Conservation (phyloP, 1,284 basidiomycete genomes). For the Malassezia dermatis region DNA sequence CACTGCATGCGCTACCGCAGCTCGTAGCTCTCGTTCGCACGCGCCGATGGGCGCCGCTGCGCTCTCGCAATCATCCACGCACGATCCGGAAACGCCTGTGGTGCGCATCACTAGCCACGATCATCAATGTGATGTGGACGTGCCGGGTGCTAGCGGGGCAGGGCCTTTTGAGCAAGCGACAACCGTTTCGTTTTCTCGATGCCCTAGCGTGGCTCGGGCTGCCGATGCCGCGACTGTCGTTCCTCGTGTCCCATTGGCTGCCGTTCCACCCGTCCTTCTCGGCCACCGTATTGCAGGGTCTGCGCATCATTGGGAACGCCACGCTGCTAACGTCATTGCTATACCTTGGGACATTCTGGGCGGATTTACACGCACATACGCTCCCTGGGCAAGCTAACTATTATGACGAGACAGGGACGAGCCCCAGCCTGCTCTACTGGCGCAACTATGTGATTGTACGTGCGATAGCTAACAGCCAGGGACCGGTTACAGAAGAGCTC, state of each 20-base stretch:
- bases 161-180: neutral
- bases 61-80: conserved; percentile 22
- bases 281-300: conserved; percentile 1
- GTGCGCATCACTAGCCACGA: conserved; percentile 20
- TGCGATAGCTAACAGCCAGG: conserved; percentile 53
- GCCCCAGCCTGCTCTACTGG: neutral
- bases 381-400: conserved; percentile 57
- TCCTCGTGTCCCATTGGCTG: conserved; percentile 20
- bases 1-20: conserved; percentile 6
- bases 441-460: conserved; percentile 69
- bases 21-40: neutral
- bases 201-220: conserved; percentile 24
- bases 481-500: conserved; percentile 81
- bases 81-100: conserved; percentile 26
- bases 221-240: conserved; percentile 21
- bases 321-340: conserved; percentile 59
- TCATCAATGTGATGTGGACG: conserved; percentile 3
- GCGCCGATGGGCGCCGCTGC: neutral
- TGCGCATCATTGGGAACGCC: conserved; percentile 4
- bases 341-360: conserved; percentile 74
- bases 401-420: conserved; percentile 49
- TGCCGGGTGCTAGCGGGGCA: neutral
- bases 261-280: conserved; percentile 23
- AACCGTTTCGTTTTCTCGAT: conserved; percentile 10
- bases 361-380: conserved; percentile 53